Evolutionary conservation across 2,329 filamentous ascomycete species (phyloP), one percentile per base, ranked within the genome.

Genomic region (Monilinia fructigena): DNA sequence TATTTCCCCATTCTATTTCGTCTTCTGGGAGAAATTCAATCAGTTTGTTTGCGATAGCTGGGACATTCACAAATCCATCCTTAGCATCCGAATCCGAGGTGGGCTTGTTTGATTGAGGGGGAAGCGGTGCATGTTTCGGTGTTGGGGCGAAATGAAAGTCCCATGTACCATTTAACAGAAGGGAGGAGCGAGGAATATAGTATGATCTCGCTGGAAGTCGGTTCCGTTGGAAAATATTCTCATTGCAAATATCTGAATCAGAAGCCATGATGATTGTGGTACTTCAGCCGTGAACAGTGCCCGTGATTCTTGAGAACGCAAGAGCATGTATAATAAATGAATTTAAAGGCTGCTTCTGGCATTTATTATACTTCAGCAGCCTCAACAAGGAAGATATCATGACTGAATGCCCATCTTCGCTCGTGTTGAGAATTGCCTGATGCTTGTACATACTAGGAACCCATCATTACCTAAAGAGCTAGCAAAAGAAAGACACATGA

Each of bases 111-210:
- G 54, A 10, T 65, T 50, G 42, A 50, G n/a, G 6, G 12, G 63
- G 63, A 28, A 53, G 40, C 26, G 83, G 82, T 0, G 82, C 81
- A 63, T 82, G 79, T 10, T 79, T 71, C 0, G 82, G 82, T 10
- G 78, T 80, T 4, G 76, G 70, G 16, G 81, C 78, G 65, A 83
- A 81, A 69, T 83, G 78, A 69, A 88, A 87, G 66, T 82, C 78
- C 85, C 85, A 88, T 35, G 74, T 75, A 48, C 85, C 85, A 71
- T 86, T 87, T 63, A 87, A 79, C 2, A 79, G 76, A 20, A 84
- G 67, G 4, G 80, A 78, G 0, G 80, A 81, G 40, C 82, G 76
- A 1, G 84, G 83, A 60, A 86, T 80, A 73, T 80, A 78, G 72
- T 86, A 85, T 31, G 82, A 79, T 45, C 83, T 79, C 1, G 83